Evolutionary conservation across 345 rosid species (phyloP), one percentile per base, ranked within the genome.

Genomic region (Rhodamnia argentea): DNA sequence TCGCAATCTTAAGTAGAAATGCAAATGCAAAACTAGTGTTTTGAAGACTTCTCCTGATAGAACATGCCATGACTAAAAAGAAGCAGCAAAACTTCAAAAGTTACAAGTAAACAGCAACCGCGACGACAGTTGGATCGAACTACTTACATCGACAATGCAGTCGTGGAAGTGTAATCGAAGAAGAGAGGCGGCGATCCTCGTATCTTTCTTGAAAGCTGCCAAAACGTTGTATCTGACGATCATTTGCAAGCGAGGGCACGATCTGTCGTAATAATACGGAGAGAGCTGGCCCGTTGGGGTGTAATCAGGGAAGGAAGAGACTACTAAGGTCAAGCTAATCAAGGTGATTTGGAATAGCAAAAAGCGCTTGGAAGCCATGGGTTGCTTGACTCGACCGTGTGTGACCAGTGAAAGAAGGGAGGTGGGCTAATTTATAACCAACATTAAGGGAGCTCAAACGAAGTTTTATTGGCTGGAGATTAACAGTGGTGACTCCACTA

Each of bases 81-180:
- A 83, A 27, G 60, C 42, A 15, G 23, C 40, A 6, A 47, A 26
- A 10, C 32, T 13, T 6, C n/a, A 53, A 32, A 15, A 75, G 14
- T 29, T 32, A 12, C 10, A 14, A 58, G 6, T 10, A 29, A 50
- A 20, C 84, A 47, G 26, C 47, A n/a, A 62, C 2, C 52, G 26
- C 24, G 26, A 8, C 37, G 84, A 8, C 23, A 14, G 18, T 14
- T 3, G 78, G 18, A 58, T 52, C 6, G 40, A 15, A 82, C 50
- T 27, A 52, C 82, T 90, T 93, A 95, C 99, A 87, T 95, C 94
- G 47, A 96, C 96, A 47, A 96, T 92, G 84, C 99, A 96, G 62
- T 96, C 98, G 75, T 95, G 99, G 50, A 95, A 95, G 88, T 95
- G 98, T 86, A 96, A 85, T 6, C 98, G 94, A 23, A 96, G 99